phyloP scores from a whole-genome alignment of 306 rosid genomes.

The Cicer yamashitae region DNA sequence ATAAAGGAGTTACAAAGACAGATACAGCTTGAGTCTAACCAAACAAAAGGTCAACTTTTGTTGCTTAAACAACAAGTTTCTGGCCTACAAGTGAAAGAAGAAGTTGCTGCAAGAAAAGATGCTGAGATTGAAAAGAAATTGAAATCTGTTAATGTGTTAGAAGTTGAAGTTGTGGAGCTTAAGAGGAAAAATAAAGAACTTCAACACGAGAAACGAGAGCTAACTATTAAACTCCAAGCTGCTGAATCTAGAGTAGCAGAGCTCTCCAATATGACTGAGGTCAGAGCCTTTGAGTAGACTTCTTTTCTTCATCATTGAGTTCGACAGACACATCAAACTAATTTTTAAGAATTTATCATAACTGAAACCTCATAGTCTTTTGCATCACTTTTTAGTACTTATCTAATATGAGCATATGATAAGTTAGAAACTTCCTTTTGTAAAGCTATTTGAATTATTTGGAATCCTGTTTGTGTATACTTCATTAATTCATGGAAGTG shows the following conservation, averaged over 20 bases:
- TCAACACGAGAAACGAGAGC: slow-evolving; percentile 84
- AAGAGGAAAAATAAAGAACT: slow-evolving; percentile 87
- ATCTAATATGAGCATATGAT: background rate
- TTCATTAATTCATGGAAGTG: background rate
- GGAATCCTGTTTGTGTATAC: background rate
- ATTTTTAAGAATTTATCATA: slow-evolving; percentile 1
- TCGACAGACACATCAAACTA: slow-evolving; percentile 9
- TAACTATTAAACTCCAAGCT: slow-evolving; percentile 69
- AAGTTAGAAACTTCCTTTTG: slow-evolving; percentile 10
- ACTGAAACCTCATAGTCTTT: background rate
- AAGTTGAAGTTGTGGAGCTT: slow-evolving; percentile 76
- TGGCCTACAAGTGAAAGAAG: slow-evolving; percentile 80
- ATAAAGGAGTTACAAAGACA: slow-evolving; percentile 92
- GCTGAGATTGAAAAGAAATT: slow-evolving; percentile 72
- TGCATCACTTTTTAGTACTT: slow-evolving; percentile 8
- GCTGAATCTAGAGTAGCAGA: slow-evolving; percentile 64
- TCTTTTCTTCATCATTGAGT: slow-evolving; percentile 32
- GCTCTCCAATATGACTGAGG: slow-evolving; percentile 88
- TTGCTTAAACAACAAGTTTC: slow-evolving; percentile 93
- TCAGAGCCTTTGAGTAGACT: slow-evolving; percentile 38
- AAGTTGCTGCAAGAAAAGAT: slow-evolving; percentile 76
- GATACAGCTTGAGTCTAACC: slow-evolving; percentile 86
- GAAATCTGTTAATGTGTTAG: slow-evolving; percentile 74
- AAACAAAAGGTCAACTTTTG: slow-evolving; percentile 85
- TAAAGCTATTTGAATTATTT: slow-evolving; percentile 8